A percentile compares a stretch with the other conserved stretches of the same genome.
These are phyloP conservation scores for Ogataea zsoltii DNA, from an alignment of 805 yeast genomes.

Conservation along the genomic window DNA sequence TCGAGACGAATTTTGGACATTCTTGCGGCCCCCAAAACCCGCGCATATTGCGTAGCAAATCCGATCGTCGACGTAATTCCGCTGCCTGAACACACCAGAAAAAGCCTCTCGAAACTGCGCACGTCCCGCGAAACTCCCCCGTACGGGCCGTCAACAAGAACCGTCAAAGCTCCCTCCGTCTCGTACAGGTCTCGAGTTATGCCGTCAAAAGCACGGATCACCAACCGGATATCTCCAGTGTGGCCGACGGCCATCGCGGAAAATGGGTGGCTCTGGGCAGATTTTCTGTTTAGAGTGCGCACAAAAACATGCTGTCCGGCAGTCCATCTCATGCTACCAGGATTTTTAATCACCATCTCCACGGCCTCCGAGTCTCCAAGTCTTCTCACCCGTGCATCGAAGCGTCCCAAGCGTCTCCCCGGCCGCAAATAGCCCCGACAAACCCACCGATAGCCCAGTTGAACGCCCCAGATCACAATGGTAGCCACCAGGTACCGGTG, in stretches of 20 bases:
- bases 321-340: conserved; percentile 43
- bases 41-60: conserved; percentile 33
- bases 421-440: conserved; percentile 50
- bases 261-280: conserved; percentile 58
- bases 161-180: conserved; percentile 28
- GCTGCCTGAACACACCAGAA: conserved; percentile 48
- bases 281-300: conserved; percentile 44
- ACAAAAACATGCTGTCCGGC: conserved; percentile 59
- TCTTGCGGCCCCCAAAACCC: conserved; percentile 21
- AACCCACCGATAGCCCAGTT: conserved; percentile 46
- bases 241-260: conserved; percentile 42
- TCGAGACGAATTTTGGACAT: conserved; percentile 38
- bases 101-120: conserved; percentile 44
- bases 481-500: conserved; percentile 51
- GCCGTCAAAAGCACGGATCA: conserved; percentile 49
- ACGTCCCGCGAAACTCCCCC: conserved; percentile 53
- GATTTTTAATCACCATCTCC: conserved; percentile 35
- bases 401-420: conserved; percentile 37
- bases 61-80: conserved; percentile 55
- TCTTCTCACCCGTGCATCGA: conserved; percentile 19
- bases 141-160: conserved; percentile 57
- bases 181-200: conserved; percentile 41
- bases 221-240: conserved; percentile 39
- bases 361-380: conserved; percentile 38
- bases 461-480: conserved; percentile 51